A percentile compares a stretch with the other conserved stretches of the same genome.
phyloP scores from a whole-genome alignment of 31 red algal genomes.

The Endocladia muricata region DNA sequence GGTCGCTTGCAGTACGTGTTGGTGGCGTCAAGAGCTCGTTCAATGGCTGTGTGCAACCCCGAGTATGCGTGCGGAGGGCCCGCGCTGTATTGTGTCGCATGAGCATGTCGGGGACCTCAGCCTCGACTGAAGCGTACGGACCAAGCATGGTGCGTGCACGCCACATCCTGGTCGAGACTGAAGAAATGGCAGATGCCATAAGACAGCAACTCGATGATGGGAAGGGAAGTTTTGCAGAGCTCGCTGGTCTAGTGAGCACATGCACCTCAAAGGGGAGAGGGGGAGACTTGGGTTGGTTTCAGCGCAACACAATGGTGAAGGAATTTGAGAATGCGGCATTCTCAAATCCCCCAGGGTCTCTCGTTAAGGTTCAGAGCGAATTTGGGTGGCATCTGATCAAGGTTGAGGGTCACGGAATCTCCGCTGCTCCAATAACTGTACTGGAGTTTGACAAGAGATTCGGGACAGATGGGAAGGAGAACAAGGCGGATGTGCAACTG shows the following conservation, averaged over 20 bases:
- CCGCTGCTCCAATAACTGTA: slow-evolving; percentile 48
- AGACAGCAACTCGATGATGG: slow-evolving; percentile 43
- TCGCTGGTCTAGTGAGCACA: slow-evolving; percentile 76
- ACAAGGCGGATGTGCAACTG: slow-evolving; percentile 35
- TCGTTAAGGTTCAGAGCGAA: slow-evolving; percentile 72
- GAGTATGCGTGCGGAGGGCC: neutral
- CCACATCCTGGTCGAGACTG: slow-evolving; percentile 91
- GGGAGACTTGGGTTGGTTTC: slow-evolving; percentile 96
- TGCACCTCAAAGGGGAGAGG: slow-evolving; percentile 76
- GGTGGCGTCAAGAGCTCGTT: neutral
- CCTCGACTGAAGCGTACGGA: neutral
- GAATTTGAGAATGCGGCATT: slow-evolving; percentile 85
- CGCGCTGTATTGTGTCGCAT: neutral
- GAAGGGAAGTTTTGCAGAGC: slow-evolving; percentile 61
- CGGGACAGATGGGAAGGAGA: slow-evolving; percentile 12
- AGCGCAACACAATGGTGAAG: slow-evolving; percentile 86
- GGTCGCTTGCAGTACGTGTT: neutral
- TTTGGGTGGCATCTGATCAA: slow-evolving; percentile 96
- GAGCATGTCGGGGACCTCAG: neutral
- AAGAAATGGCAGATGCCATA: slow-evolving; percentile 76
- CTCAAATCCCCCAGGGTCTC: slow-evolving; percentile 33
- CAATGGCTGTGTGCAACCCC: neutral
- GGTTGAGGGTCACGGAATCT: slow-evolving; percentile 70
- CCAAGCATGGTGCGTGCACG: slow-evolving; percentile 83
- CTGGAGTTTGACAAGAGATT: slow-evolving; percentile 70